phyloP scores from a whole-genome alignment of 768 basidiomycete species.

The Tulasnella sp. region DNA sequence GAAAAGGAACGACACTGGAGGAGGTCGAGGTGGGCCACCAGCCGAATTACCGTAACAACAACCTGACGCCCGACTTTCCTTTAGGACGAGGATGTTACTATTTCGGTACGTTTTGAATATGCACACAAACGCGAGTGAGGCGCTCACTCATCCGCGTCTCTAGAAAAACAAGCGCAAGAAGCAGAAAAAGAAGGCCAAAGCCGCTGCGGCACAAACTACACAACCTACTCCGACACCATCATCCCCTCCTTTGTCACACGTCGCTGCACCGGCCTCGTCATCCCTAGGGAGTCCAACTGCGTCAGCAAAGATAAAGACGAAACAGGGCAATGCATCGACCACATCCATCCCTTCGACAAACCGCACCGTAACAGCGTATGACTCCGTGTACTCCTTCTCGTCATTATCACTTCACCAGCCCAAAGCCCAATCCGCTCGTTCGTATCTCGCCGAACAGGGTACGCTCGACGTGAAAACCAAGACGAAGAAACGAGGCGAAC shows the following conservation, averaged over 20 bases:
- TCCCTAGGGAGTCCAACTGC: slow-evolving; percentile 19
- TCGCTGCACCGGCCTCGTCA: background rate
- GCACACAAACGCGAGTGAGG: background rate
- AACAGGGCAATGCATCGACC: slow-evolving; percentile 3
- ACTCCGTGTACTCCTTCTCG: slow-evolving; percentile 11
- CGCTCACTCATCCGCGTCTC: background rate
- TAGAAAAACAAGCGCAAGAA: slow-evolving; percentile 71
- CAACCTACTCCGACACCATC: slow-evolving; percentile 16
- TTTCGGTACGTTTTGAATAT: slow-evolving; percentile 24
- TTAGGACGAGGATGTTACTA: slow-evolving; percentile 62
- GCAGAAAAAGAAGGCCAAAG: slow-evolving; percentile 55
- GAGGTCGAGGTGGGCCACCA: slow-evolving; percentile 3
- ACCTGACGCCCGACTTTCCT: background rate
- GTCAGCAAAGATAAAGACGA: slow-evolving; percentile 10
- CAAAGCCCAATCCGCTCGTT: slow-evolving; percentile 43
- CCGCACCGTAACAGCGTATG: background rate
- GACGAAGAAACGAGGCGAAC: slow-evolving; percentile 50
- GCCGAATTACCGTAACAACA: background rate
- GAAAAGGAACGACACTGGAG: background rate
- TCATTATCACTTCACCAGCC: slow-evolving; percentile 31
- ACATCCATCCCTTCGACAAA: background rate
- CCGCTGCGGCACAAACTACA: slow-evolving; percentile 23
- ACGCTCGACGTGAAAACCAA: slow-evolving; percentile 34
- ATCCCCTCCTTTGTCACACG: slow-evolving; percentile 16
- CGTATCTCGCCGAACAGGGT: slow-evolving; percentile 49